Conservation (phyloP, 2,329 filamentous ascomycete species). For the Colletotrichum sp. region DNA sequence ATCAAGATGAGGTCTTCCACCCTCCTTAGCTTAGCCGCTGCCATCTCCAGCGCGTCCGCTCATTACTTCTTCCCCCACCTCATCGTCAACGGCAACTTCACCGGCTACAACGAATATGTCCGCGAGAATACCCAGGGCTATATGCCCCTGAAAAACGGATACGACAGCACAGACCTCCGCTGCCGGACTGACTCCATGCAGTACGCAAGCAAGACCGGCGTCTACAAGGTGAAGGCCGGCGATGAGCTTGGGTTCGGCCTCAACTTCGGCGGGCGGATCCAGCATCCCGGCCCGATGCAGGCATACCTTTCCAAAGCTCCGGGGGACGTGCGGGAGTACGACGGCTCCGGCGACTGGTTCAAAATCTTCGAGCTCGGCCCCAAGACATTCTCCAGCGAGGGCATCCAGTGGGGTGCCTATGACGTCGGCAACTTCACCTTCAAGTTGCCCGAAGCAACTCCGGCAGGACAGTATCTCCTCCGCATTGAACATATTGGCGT, state of each 20-base stretch:
- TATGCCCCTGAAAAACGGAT: background rate
- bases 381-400: background rate
- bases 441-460: background rate
- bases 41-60: background rate
- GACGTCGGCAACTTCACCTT: background rate
- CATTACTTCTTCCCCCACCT: slow-evolving; percentile 7
- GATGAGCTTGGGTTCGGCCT: background rate
- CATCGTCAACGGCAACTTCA: background rate
- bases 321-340: slow-evolving; percentile 8
- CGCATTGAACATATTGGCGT: background rate
- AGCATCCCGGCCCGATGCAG: background rate
- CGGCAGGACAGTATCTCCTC: background rate
- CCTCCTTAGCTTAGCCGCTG: background rate
- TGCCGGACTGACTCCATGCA: background rate
- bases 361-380: slow-evolving; percentile 31
- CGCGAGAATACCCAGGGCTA: background rate
- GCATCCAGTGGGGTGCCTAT: background rate
- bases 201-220: background rate
- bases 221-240: background rate
- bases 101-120: background rate
- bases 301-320: background rate
- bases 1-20: background rate
- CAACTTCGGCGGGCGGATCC: background rate
- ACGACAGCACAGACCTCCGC: background rate
- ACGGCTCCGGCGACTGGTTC: slow-evolving; percentile 34